Conservation (phyloP, 371 early-diverging fungal species). For the Smittium mucronatum region DNA sequence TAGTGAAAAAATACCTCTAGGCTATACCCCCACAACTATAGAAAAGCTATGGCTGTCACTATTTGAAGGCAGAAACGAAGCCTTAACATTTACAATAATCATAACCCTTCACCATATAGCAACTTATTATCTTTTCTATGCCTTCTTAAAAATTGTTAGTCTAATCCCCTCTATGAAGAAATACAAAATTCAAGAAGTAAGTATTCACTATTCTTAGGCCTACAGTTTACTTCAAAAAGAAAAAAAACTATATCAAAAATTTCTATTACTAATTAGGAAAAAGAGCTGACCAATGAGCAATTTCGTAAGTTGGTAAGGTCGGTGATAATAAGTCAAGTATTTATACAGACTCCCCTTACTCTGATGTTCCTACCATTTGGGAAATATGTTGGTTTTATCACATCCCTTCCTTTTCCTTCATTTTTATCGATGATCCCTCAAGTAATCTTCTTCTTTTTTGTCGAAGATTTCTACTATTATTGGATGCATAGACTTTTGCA, state of each 20-base stretch:
- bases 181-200: conserved; percentile 66
- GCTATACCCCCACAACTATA: conserved; percentile 12
- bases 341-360: conserved; percentile 73
- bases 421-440: conserved; percentile 50
- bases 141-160: conserved; percentile 59
- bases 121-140: conserved; percentile 63
- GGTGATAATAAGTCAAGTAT: conserved; percentile 58
- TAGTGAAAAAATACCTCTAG: not conserved
- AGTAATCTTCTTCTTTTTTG: conserved; percentile 56
- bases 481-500: conserved; percentile 75
- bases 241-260: conserved; percentile 6
- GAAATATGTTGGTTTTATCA: conserved; percentile 65
- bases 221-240: not conserved
- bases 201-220: conserved; percentile 27
- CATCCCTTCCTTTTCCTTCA: conserved; percentile 68
- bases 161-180: conserved; percentile 53
- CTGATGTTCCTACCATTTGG: conserved; percentile 74
- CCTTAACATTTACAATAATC: conserved; percentile 48
- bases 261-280: conserved; percentile 31
- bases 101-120: conserved; percentile 60
- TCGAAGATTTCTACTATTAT: conserved; percentile 73
- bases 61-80: conserved; percentile 54
- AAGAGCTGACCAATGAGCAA: conserved; percentile 47
- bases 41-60: conserved; percentile 43
- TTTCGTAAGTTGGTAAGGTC: conserved; percentile 60